These are phyloP conservation scores for Coemansia sp. DNA, from an alignment of 371 early-diverging fungal genomes.

Conservation along the genomic window DNA sequence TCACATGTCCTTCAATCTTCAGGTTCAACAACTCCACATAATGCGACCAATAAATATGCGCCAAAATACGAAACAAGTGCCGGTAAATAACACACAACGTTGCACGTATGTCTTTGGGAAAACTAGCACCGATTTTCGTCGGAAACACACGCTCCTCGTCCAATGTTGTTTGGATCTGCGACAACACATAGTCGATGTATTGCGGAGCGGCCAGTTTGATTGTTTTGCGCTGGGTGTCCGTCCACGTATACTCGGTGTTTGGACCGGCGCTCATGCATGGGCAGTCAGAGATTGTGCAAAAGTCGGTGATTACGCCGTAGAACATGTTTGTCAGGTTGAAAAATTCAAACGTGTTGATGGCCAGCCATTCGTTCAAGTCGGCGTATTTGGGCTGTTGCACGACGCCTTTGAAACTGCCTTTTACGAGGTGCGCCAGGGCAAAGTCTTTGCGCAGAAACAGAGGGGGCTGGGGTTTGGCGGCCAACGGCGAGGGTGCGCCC, in stretches of 20 bases:
- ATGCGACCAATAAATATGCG: slow-evolving; percentile 93
- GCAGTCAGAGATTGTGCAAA: slow-evolving; percentile 80
- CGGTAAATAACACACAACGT: slow-evolving; percentile 72
- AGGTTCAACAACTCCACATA: slow-evolving; percentile 82
- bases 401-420: slow-evolving; percentile 86
- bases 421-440: slow-evolving; percentile 80
- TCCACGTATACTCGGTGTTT: slow-evolving; percentile 85
- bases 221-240: slow-evolving; percentile 80
- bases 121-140: slow-evolving; percentile 69
- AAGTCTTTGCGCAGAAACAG: slow-evolving; percentile 76
- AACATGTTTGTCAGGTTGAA: slow-evolving; percentile 92
- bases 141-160: slow-evolving; percentile 88
- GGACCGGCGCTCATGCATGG: slow-evolving; percentile 88
- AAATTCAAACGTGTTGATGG: slow-evolving; percentile 90
- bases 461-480: slow-evolving; percentile 57
- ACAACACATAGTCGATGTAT: slow-evolving; percentile 90
- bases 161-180: slow-evolving; percentile 83
- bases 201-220: slow-evolving; percentile 88
- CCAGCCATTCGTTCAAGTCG: slow-evolving; percentile 93
- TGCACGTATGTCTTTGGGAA: slow-evolving; percentile 75
- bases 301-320: slow-evolving; percentile 87
- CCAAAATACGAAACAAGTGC: slow-evolving; percentile 87
- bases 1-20: slow-evolving; percentile 84
- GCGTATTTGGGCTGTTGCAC: slow-evolving; percentile 86
- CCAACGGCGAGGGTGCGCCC: slow-evolving; percentile 21